Conservation (phyloP, 169 alveolate species). For the Eimeria acervulina region DNA sequence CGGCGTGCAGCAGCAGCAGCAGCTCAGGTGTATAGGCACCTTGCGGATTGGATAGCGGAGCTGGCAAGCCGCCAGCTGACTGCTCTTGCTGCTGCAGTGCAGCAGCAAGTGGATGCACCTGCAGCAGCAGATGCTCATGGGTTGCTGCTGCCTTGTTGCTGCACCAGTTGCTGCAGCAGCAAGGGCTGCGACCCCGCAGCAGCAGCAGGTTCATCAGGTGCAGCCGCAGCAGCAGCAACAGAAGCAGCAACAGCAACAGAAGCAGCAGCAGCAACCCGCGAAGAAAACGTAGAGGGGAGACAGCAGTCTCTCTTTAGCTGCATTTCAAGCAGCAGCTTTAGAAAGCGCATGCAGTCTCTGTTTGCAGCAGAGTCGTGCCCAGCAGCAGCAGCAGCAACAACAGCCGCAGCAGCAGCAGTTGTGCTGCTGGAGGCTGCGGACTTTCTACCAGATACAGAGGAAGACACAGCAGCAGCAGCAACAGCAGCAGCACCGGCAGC, state of each 20-base stretch:
- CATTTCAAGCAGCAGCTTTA: neutral
- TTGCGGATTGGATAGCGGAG: constrained; percentile 32
- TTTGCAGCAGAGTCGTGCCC: neutral
- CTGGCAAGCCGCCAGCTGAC: constrained; percentile 27
- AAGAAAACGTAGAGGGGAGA: neutral
- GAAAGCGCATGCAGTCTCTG: neutral
- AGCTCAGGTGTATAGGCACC: constrained; percentile 69
- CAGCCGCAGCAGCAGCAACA: neutral
- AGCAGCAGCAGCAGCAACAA: constrained; percentile 47
- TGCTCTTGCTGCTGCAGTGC: constrained; percentile 56
- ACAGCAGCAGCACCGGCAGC: constrained; percentile 15
- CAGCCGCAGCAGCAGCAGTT: constrained; percentile 62
- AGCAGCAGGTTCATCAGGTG: constrained; percentile 31
- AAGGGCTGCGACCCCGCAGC: neutral
- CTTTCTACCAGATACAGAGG: constrained; percentile 36
- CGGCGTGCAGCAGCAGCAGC: constrained; percentile 62
- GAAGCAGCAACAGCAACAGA: constrained; percentile 21
- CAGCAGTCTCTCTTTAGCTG: constrained; percentile 27
- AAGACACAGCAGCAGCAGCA: neutral
- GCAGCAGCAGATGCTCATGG: constrained; percentile 16
- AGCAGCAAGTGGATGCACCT: neutral
- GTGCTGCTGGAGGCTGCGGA: constrained; percentile 48
- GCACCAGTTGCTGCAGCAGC: neutral
- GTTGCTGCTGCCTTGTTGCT: constrained; percentile 56
- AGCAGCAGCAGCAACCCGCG: neutral